Evolutionary conservation across 2,329 filamentous ascomycete species (phyloP).

Genomic region (Hypoxylon sp.): DNA sequence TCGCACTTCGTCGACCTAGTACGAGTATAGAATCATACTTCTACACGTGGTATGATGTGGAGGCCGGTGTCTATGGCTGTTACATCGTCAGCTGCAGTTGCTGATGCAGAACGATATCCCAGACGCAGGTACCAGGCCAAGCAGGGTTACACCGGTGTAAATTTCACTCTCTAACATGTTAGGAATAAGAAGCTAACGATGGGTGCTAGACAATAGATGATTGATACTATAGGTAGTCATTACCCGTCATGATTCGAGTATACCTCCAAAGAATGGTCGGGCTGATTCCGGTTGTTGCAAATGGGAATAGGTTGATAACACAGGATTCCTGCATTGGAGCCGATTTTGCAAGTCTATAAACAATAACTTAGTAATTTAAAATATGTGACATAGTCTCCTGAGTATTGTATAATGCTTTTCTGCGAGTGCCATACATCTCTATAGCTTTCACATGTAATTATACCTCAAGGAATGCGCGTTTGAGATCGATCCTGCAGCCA

Average conservation of each 20-base stretch:
- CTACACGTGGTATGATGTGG: neutral
- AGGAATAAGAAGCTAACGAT: neutral
- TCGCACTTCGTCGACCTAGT: neutral
- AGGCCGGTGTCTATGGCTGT: neutral
- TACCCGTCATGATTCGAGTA: neutral
- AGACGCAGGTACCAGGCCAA: neutral
- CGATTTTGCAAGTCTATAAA: neutral
- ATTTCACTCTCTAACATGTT: neutral
- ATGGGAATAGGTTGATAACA: neutral
- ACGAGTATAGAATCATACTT: neutral
- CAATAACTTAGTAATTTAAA: neutral
- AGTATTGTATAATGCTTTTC: neutral
- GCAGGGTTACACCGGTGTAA: neutral
- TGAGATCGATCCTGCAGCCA: neutral
- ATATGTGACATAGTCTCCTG: neutral
- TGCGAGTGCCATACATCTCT: too few relatives aligned
- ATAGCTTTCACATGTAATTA: neutral
- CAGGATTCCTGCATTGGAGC: neutral
- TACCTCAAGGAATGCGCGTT: neutral
- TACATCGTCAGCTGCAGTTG: neutral
- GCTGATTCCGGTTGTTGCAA: neutral
- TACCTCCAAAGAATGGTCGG: neutral
- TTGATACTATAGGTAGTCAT: neutral
- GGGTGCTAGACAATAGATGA: neutral
- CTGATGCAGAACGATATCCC: neutral